Evolutionary conservation across 2,329 filamentous ascomycete genomes (phyloP).

Genomic region (Helminthosporium solani): DNA sequence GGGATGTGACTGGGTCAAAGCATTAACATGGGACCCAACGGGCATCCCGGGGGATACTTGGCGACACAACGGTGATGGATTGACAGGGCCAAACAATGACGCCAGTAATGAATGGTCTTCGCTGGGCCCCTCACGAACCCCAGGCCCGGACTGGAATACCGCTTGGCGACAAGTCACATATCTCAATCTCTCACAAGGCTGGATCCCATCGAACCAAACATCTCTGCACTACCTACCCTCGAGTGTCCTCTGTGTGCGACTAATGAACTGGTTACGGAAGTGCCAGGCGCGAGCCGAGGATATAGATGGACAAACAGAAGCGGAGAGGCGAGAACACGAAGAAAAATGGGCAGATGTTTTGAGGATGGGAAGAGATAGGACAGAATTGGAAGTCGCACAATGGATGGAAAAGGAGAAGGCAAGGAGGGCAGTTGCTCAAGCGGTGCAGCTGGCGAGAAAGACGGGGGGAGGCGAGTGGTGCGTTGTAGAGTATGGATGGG

Average conservation of each 20-base stretch:
- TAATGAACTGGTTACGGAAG: constrained; percentile 40
- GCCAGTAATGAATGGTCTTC: not conserved
- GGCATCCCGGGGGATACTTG: too few relatives aligned
- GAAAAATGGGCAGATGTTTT: not conserved
- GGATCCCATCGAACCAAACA: constrained; percentile 41
- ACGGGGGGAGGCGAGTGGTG: constrained; percentile 31
- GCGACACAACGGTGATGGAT: not conserved
- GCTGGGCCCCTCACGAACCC: not conserved
- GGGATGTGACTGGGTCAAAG: constrained; percentile 60
- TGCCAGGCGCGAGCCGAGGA: constrained; percentile 15
- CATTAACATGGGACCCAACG: constrained; percentile 47
- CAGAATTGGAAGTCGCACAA: constrained; percentile 21
- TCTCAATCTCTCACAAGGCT: constrained; percentile 47
- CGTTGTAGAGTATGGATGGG: constrained; percentile 42
- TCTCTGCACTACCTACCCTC: constrained; percentile 39
- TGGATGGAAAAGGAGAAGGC: constrained; percentile 45
- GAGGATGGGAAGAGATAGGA: constrained; percentile 17
- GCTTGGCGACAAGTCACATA: constrained; percentile 49
- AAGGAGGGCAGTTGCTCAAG: constrained; percentile 30
- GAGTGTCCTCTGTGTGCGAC: constrained; percentile 33
- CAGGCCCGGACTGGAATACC: constrained; percentile 41
- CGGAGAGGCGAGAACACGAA: constrained; percentile 4
- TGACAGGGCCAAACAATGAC: not conserved
- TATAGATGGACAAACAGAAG: constrained; percentile 10
- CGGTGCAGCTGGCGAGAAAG: constrained; percentile 34